These are phyloP conservation scores for Chaetomium sp. DNA, from an alignment of 2,329 filamentous ascomycete genomes.

Conservation along the genomic window DNA sequence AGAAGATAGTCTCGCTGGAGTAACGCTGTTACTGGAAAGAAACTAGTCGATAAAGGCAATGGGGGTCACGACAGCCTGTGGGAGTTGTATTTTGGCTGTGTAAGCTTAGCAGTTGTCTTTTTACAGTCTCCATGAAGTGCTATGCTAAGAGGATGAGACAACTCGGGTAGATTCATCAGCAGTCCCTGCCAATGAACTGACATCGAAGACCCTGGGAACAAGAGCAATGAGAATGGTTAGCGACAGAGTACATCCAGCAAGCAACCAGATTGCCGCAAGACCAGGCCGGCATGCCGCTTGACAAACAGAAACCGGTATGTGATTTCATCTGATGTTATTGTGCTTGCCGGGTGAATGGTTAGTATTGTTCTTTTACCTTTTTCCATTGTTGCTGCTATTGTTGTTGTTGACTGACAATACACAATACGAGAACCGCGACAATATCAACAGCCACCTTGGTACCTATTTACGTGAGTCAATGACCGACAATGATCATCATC, in stretches of 20 bases:
- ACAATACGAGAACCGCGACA: conserved; percentile 14
- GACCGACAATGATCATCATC: not conserved
- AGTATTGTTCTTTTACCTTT: conserved; percentile 5
- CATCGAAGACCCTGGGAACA: not conserved
- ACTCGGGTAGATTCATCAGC: not conserved
- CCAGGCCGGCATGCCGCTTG: not conserved
- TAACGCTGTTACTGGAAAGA: not conserved
- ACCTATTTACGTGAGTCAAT: not conserved
- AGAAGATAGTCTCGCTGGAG: not conserved
- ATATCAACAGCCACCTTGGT: conserved; percentile 12
- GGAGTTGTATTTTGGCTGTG: not conserved
- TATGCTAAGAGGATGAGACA: not conserved
- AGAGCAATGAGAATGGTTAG: not conserved
- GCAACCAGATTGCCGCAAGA: not conserved
- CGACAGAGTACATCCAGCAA: not conserved
- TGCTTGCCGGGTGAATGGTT: conserved; percentile 4
- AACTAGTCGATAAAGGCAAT: not conserved
- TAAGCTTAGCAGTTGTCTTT: not conserved
- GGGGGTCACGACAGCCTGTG: not conserved
- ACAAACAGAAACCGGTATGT: not conserved
- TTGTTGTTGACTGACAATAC: conserved; percentile 21
- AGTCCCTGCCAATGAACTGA: not conserved
- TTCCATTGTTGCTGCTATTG: conserved; percentile 16
- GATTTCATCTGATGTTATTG: conserved; percentile 14
- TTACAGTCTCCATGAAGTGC: not conserved